phyloP scores from a whole-genome alignment of 2,329 filamentous ascomycete species.

The Ascochyta viciae-villosae region DNA sequence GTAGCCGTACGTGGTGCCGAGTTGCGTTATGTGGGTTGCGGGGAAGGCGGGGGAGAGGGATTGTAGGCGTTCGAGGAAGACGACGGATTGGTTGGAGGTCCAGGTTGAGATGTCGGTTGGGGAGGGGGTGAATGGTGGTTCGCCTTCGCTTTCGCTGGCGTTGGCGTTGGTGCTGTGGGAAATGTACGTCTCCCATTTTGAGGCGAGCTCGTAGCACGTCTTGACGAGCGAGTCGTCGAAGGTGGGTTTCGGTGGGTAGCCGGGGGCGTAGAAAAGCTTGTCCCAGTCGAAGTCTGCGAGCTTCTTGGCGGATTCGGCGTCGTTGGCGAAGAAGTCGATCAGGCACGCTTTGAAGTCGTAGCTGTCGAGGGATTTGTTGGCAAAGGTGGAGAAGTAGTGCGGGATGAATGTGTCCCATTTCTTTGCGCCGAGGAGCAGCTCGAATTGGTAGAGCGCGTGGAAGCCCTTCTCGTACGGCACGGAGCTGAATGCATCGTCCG shows the following conservation, averaged over 20 bases:
- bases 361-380: conserved; percentile 86
- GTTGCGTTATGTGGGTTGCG: conserved; percentile 64
- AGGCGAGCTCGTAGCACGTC: conserved; percentile 80
- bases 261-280: conserved; percentile 84
- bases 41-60: conserved; percentile 64
- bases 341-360: conserved; percentile 93
- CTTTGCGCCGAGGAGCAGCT: conserved; percentile 81
- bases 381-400: conserved; percentile 88
- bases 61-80: conserved; percentile 85
- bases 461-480: conserved; percentile 98
- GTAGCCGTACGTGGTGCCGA: conserved; percentile 76
- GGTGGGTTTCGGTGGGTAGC: conserved; percentile 85
- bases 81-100: conserved; percentile 86
- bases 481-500: conserved; percentile 92
- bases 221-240: conserved; percentile 91
- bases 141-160: too few relatives aligned
- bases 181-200: conserved; percentile 74
- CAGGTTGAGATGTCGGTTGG: conserved; percentile 71
- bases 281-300: conserved; percentile 86
- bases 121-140: too few relatives aligned
- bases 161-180: conserved; percentile 12
- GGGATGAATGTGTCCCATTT: conserved; percentile 96
- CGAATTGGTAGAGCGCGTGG: conserved; percentile 89
- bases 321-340: conserved; percentile 79
- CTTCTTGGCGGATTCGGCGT: conserved; percentile 67